Conservation (phyloP, 805 yeast genomes). For the Kuraishia borneana region DNA sequence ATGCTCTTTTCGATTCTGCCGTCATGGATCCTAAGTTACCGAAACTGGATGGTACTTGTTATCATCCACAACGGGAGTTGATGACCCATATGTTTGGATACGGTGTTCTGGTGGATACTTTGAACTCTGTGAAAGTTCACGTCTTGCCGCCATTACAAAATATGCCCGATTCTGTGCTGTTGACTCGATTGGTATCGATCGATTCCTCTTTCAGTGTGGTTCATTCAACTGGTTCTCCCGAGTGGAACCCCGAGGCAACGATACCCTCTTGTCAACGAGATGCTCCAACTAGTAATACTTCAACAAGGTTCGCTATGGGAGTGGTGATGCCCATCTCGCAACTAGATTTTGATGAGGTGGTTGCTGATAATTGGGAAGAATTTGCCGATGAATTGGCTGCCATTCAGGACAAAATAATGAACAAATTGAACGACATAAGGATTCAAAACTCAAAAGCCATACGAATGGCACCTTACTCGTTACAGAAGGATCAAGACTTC, state of each 20-base stretch:
- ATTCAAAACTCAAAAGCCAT: conserved; percentile 22
- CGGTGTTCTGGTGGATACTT: conserved; percentile 37
- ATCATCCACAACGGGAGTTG: conserved; percentile 32
- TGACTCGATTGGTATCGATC: conserved; percentile 31
- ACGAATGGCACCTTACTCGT: conserved; percentile 23
- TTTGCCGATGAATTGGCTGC: conserved; percentile 26
- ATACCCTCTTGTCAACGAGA: conserved; percentile 17
- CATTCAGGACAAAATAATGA: conserved; percentile 26
- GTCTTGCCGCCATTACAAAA: conserved; percentile 29
- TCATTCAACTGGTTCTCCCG: conserved; percentile 3
- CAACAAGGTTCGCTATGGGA: conserved; percentile 34
- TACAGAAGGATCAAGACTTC: conserved; percentile 35
- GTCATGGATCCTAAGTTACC: conserved; percentile 3
- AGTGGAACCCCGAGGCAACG: conserved; percentile 34
- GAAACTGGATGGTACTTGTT: conserved; percentile 16
- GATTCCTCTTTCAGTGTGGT: conserved; percentile 12
- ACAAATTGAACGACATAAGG: too few relatives aligned
- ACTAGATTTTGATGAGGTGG: conserved; percentile 23
- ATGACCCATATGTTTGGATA: conserved; percentile 44
- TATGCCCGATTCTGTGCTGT: conserved; percentile 26
- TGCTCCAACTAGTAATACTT: background rate
- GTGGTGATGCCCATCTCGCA: conserved; percentile 34
- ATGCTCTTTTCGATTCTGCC: conserved; percentile 37
- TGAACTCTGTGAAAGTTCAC: conserved; percentile 35
- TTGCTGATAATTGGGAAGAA: conserved; percentile 39